Conservation (phyloP, 2,329 filamentous ascomycete species). For the Penicillium sp. region DNA sequence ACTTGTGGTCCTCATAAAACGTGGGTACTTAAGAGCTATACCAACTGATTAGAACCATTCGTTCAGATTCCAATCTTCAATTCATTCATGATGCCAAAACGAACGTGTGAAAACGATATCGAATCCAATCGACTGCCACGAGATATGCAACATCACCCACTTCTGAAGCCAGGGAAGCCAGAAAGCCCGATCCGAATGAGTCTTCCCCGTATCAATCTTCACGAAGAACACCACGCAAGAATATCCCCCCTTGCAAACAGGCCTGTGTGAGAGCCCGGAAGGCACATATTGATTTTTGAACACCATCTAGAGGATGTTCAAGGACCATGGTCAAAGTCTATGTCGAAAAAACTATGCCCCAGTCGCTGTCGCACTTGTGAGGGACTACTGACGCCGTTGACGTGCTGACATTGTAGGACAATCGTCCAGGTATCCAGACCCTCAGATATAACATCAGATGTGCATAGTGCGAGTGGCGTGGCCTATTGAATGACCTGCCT, state of each 20-base stretch:
- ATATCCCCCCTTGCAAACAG: not conserved
- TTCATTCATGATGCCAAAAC: not conserved
- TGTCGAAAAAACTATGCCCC: not conserved
- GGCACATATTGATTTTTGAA: not conserved
- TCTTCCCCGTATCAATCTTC: not conserved
- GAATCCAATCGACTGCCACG: not conserved
- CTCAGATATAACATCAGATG: slow-evolving; percentile 3
- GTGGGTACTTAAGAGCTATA: not conserved
- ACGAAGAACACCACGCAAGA: not conserved
- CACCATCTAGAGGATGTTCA: no score
- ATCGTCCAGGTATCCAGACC: not conserved
- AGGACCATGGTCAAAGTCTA: no score
- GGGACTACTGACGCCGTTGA: not conserved
- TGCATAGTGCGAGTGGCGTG: not conserved
- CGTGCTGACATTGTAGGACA: not conserved
- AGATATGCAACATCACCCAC: not conserved
- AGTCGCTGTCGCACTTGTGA: not conserved
- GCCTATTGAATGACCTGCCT: not conserved
- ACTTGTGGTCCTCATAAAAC: not conserved
- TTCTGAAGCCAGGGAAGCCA: not conserved
- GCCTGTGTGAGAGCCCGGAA: not conserved
- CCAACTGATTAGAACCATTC: not conserved
- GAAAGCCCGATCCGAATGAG: not conserved
- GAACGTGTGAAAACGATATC: not conserved
- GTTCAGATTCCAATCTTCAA: not conserved